A percentile compares a stretch with the other conserved stretches of the same genome.
Conservation (phyloP, 352 stramenopile species). For the Phytophthora rubi region DNA sequence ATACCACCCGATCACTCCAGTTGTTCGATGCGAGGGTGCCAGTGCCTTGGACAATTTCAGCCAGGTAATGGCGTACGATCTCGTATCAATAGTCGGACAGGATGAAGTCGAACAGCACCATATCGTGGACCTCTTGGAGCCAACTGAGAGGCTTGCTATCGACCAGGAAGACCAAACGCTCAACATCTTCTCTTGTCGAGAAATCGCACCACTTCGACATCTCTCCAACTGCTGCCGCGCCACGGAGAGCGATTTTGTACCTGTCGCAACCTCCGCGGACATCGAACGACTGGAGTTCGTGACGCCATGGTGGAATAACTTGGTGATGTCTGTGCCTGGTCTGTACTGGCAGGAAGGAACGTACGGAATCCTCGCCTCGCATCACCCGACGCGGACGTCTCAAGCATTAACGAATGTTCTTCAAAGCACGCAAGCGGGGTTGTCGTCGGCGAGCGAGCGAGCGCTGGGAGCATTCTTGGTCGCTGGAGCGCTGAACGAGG, state of each 20-base stretch:
- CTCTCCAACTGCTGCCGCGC: constrained; percentile 12
- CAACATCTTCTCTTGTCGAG: constrained; percentile 43
- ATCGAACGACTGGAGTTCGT: constrained; percentile 46
- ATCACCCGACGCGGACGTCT: constrained; percentile 25
- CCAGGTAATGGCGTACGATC: constrained; percentile 31
- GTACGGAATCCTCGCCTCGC: constrained; percentile 49
- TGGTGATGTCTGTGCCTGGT: constrained; percentile 26
- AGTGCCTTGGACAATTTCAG: constrained; percentile 8
- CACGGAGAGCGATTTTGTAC: neutral
- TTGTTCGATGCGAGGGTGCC: constrained; percentile 42
- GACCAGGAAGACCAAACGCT: constrained; percentile 32
- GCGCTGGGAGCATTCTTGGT: constrained; percentile 44
- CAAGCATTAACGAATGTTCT: constrained; percentile 32
- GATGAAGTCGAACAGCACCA: constrained; percentile 2
- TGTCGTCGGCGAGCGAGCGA: constrained; percentile 14
- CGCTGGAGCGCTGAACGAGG: constrained; percentile 40
- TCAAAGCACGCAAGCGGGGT: constrained; percentile 1
- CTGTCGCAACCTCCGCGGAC: constrained; percentile 5
- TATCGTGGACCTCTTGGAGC: constrained; percentile 36
- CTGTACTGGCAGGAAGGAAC: constrained; percentile 43
- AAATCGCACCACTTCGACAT: constrained; percentile 24
- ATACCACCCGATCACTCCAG: constrained; percentile 49
- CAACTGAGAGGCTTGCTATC: constrained; percentile 26
- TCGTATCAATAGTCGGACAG: constrained; percentile 19
- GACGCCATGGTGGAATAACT: constrained; percentile 23